Percentiles rank a stretch among this genome's conserved stretches.
These are phyloP conservation scores for Colletotrichum zoysiae DNA, from an alignment of 2,329 filamentous ascomycete species.

Conservation along the genomic window DNA sequence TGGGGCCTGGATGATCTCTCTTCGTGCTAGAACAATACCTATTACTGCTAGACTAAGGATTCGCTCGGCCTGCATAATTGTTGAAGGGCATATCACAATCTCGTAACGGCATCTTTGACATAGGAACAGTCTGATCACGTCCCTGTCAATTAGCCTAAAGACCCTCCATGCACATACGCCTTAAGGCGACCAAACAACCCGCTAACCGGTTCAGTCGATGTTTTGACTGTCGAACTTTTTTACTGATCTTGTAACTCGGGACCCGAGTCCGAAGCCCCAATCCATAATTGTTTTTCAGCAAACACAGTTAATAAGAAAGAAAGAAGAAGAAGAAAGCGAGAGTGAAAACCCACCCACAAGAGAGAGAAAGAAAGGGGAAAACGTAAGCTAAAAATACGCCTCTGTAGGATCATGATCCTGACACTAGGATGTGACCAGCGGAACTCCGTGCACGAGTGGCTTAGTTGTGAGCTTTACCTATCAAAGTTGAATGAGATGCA, in stretches of 20 bases:
- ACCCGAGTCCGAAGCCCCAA: background rate
- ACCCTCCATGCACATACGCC: background rate
- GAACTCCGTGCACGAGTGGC: slow-evolving; percentile 23
- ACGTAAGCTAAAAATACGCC: background rate
- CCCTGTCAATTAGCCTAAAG: background rate
- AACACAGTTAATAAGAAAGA: background rate
- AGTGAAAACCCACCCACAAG: too few species aligned
- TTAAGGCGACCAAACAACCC: background rate
- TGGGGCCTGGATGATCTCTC: too few species aligned
- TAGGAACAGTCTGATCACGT: background rate
- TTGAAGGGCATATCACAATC: background rate
- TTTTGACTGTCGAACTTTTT: background rate
- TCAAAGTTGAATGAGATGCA: background rate
- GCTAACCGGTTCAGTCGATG: background rate
- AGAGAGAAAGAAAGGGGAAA: background rate
- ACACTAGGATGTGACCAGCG: slow-evolving; percentile 7
- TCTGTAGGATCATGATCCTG: slow-evolving; percentile 19
- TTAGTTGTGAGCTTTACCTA: background rate
- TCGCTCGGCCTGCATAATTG: background rate
- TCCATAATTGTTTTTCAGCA: background rate
- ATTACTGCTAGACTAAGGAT: background rate
- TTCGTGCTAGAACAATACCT: background rate
- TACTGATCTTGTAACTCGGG: background rate
- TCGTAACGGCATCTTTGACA: background rate
- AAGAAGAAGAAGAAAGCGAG: background rate